Evolutionary conservation across 192 early-diverging fungal genomes (phyloP).

Genomic region (Thoreauomyces humboldtii): DNA sequence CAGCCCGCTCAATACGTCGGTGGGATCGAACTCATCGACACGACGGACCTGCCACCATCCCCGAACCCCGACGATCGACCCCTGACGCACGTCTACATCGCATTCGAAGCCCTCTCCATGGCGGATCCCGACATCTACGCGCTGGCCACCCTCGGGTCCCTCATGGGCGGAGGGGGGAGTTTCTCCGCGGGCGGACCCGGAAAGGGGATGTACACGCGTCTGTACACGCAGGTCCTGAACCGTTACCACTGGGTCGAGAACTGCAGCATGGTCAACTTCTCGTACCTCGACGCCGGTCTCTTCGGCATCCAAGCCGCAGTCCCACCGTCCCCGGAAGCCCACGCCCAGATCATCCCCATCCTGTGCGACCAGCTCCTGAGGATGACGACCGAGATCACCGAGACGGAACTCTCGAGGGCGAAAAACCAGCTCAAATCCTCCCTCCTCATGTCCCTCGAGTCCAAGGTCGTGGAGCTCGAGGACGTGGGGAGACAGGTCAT

Average conservation of each 20-base stretch:
- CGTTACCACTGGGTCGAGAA: slow-evolving; percentile 93
- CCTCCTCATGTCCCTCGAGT: slow-evolving; percentile 92
- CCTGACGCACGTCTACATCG: slow-evolving; percentile 86
- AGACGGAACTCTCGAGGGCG: slow-evolving; percentile 73
- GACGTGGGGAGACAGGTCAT: slow-evolving; percentile 88
- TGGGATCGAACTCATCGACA: slow-evolving; percentile 70
- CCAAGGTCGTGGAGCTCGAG: slow-evolving; percentile 89
- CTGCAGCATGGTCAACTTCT: slow-evolving; percentile 89
- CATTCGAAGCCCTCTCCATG: slow-evolving; percentile 81
- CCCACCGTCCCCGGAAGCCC: slow-evolving; percentile 65
- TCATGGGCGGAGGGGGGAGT: slow-evolving; percentile 93
- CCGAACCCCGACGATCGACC: slow-evolving; percentile 52
- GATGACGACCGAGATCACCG: slow-evolving; percentile 53
- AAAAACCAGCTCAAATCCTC: slow-evolving; percentile 95
- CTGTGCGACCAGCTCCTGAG: slow-evolving; percentile 79
- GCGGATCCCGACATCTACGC: slow-evolving; percentile 89
- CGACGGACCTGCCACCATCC: slow-evolving; percentile 54
- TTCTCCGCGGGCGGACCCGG: slow-evolving; percentile 98
- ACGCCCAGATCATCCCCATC: slow-evolving; percentile 73
- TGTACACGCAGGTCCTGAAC: slow-evolving; percentile 94
- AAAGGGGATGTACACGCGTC: slow-evolving; percentile 97
- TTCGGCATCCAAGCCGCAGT: slow-evolving; percentile 92
- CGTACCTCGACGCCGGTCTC: slow-evolving; percentile 81
- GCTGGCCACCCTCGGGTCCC: slow-evolving; percentile 81
- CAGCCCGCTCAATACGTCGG: slow-evolving; percentile 73